A percentile compares a stretch with the other conserved stretches of the same genome.
These are phyloP conservation scores for Nepenthes alata DNA, from an alignment of 179 eudicot genomes.

Conservation along the genomic window DNA sequence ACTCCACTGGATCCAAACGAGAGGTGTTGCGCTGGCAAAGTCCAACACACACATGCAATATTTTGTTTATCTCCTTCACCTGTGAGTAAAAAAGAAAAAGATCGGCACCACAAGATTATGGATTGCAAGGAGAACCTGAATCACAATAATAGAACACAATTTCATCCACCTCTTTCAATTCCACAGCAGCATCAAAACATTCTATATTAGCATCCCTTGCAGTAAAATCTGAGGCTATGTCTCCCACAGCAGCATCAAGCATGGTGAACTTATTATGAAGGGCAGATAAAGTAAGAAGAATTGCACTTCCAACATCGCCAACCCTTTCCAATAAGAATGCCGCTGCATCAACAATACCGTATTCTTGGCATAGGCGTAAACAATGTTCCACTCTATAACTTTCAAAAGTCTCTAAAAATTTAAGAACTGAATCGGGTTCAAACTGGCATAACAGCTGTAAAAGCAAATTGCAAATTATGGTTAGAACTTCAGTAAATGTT, in stretches of 20 bases:
- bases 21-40: constrained; percentile 87
- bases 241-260: constrained; percentile 53
- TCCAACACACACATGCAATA: constrained; percentile 60
- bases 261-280: constrained; percentile 47
- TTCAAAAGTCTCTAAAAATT: constrained; percentile 76
- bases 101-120: not conserved
- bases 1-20: constrained; percentile 65
- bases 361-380: constrained; percentile 78
- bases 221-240: constrained; percentile 19
- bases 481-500: not conserved
- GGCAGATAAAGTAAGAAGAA: constrained; percentile 56
- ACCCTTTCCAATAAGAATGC: constrained; percentile 86
- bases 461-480: constrained; percentile 7
- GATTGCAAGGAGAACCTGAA: not conserved
- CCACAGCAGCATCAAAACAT: constrained; percentile 31
- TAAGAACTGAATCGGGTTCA: constrained; percentile 71
- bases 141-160: constrained; percentile 5
- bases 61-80: constrained; percentile 50
- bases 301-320: constrained; percentile 93
- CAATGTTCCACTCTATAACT: constrained; percentile 88
- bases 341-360: constrained; percentile 79
- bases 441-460: constrained; percentile 75
- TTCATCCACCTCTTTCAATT: constrained; percentile 47
- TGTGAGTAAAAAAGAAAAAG: constrained; percentile 15
- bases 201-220: constrained; percentile 20